A percentile compares a stretch with the other conserved stretches of the same genome.
Conservation (phyloP, 73 alveolate species). For the Stentor coeruleus region DNA sequence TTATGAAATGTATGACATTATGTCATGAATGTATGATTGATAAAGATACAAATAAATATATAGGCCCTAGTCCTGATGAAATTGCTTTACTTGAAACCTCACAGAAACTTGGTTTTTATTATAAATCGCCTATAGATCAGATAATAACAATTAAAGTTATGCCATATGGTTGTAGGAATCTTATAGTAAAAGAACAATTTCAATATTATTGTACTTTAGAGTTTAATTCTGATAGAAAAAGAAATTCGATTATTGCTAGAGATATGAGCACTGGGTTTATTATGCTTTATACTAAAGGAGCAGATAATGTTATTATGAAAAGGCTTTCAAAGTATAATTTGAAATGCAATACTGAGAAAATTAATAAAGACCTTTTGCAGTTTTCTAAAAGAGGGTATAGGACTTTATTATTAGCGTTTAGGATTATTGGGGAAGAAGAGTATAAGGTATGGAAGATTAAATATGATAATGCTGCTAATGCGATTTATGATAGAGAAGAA, state of each 20-base stretch:
- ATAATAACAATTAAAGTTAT: slow-evolving; percentile 25
- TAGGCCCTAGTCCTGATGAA: slow-evolving; percentile 92
- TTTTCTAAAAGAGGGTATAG: slow-evolving; percentile 75
- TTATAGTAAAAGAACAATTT: slow-evolving; percentile 37
- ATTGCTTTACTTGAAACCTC: slow-evolving; percentile 92
- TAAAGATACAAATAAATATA: slow-evolving; percentile 35
- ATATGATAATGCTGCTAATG: slow-evolving; percentile 50
- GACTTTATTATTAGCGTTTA: slow-evolving; percentile 87
- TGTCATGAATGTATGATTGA: slow-evolving; percentile 83
- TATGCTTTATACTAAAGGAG: slow-evolving; percentile 62
- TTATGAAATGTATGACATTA: slow-evolving; percentile 46
- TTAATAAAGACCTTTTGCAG: slow-evolving; percentile 39
- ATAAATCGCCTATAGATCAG: slow-evolving; percentile 37
- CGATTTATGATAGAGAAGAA: slow-evolving; percentile 72
- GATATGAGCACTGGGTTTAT: slow-evolving; percentile 68
- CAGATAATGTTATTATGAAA: slow-evolving; percentile 64
- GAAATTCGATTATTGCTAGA: slow-evolving; percentile 81
- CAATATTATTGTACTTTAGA: slow-evolving; percentile 80
- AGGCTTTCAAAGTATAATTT: slow-evolving; percentile 35
- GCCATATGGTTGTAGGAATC: slow-evolving; percentile 36
- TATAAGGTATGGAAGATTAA: slow-evolving; percentile 62
- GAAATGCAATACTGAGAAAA: slow-evolving; percentile 45
- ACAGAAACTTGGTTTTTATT: slow-evolving; percentile 76
- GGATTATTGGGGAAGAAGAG: slow-evolving; percentile 77
- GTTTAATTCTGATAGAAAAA: slow-evolving; percentile 88